Base-by-base conservation (phyloP, 305 asterid species). In the Plantago lanceolata region DNA sequence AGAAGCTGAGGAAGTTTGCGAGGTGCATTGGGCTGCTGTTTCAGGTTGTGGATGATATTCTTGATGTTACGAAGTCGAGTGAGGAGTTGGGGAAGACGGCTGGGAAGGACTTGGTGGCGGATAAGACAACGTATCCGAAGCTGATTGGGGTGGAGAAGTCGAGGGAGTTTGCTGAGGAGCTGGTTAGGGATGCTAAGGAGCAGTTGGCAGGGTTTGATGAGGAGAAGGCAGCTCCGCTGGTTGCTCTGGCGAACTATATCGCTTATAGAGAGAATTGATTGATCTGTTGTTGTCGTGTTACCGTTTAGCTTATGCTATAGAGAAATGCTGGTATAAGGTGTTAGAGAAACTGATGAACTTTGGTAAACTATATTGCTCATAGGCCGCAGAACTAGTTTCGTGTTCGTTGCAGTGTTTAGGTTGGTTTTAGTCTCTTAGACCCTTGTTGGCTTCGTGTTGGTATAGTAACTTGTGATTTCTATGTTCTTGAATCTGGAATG, bases 61-160 rank as follows among this genome's bases (percentile, higher is more conserved):
- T 57, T 4, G 63, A 57, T 57, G 63, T 57, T 17, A 57, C 63
- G 7, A 57, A 57, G 48, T 57, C 63, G 15, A 29, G 28, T 2
- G 60, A 56, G 37, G 60, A 56, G 13, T 28, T 56, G 44, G 60
- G 60, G 17, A 56, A 56, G 60, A 56, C 63, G 11, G 63, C 63
- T 12, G 68, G 68, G 31, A 64, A 64, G 59, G 68, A 64, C 33
- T 51, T 64, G 33, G 61, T 64, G 17, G 29, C 61, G 19, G 61
- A 64, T 24, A 64, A 64, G 28, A 37, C 68, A 4, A 64, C 68
- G 12, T 64, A 64, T 16, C 68, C 68, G 14, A 64, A 52, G 61
- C n/a, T 64, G 19, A 14, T 64, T 1, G 69, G 69, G 44, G 8
- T 65, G 40, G 55, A 65, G 44, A 65, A 55, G 20, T 54, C 69